Evolutionary conservation across 2,329 filamentous ascomycete genomes (phyloP).

Genomic region (Thermochaetoides dissita): DNA sequence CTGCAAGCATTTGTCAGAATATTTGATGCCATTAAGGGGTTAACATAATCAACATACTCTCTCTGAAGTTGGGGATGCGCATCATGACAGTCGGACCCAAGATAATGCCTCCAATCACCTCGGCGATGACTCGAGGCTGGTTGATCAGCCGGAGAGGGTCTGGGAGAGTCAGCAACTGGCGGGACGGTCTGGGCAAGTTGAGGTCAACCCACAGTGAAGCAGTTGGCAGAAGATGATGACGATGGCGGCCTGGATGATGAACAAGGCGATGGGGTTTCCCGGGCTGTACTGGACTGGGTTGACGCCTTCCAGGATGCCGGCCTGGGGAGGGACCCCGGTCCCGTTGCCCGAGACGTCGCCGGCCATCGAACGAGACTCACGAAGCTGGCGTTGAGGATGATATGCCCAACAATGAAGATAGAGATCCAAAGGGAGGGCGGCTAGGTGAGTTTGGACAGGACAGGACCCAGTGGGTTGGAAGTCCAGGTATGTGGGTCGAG

Average conservation of each 20-base stretch:
- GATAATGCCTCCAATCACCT: conserved; percentile 66
- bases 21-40: too few relatives aligned
- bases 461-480: too few relatives aligned
- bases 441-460: too few relatives aligned
- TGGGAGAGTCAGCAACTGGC: conserved; percentile 8
- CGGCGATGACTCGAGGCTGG: conserved; percentile 65
- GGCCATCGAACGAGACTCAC: conserved; percentile 10
- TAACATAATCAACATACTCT: conserved; percentile 11
- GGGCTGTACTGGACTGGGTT: conserved; percentile 49
- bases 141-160: conserved; percentile 17
- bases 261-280: conserved; percentile 52
- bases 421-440: too few relatives aligned
- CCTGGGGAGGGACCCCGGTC: conserved; percentile 17
- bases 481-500: too few relatives aligned
- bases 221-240: conserved; percentile 63
- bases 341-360: conserved; percentile 10
- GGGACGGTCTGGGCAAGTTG: background rate
- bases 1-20: conserved; percentile 10
- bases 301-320: conserved; percentile 48
- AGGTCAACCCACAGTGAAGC: conserved; percentile 38
- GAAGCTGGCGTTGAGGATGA: too few relatives aligned
- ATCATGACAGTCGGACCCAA: conserved; percentile 82
- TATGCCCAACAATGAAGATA: too few relatives aligned
- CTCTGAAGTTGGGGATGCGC: conserved; percentile 63
- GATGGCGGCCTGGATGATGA: conserved; percentile 54